phyloP scores from a whole-genome alignment of 1,284 basidiomycete species.

The Pascua guehoae region DNA sequence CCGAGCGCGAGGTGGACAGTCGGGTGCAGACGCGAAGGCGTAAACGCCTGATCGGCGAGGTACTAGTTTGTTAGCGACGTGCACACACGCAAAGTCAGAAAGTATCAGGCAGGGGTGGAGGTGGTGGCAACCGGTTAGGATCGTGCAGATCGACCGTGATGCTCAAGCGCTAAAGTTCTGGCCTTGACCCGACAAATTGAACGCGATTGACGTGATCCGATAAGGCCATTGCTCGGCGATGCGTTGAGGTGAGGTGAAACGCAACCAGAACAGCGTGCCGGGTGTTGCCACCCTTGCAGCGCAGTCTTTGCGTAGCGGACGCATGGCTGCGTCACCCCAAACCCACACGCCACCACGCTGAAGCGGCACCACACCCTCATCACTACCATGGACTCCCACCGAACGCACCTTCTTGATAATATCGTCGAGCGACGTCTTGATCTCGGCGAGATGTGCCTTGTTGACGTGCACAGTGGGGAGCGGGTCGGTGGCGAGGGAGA shows the following conservation, averaged over 20 bases:
- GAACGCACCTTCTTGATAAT: slow-evolving; percentile 75
- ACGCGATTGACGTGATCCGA: too few species aligned
- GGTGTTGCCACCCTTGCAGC: background rate
- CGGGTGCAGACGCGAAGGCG: slow-evolving; percentile 76
- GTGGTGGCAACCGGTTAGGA: background rate
- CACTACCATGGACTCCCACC: too few species aligned
- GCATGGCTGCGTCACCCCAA: background rate
- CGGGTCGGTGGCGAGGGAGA: slow-evolving; percentile 33
- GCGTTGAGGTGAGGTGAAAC: too few species aligned
- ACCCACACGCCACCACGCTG: background rate
- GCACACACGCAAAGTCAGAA: background rate
- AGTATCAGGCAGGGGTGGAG: background rate
- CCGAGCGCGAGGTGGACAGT: slow-evolving; percentile 79
- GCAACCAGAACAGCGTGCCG: too few species aligned
- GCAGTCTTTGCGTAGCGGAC: background rate
- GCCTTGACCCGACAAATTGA: too few species aligned
- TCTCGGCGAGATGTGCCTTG: slow-evolving; percentile 70
- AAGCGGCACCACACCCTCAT: background rate
- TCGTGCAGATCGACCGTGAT: too few species aligned
- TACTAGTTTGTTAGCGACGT: slow-evolving; percentile 56
- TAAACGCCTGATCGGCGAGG: slow-evolving; percentile 73
- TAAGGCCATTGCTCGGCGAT: too few species aligned
- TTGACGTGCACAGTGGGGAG: slow-evolving; percentile 67
- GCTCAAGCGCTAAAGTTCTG: too few species aligned
- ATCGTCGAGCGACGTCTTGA: slow-evolving; percentile 88